Evolutionary conservation across 2,329 filamentous ascomycete genomes (phyloP), one percentile per base, ranked within the genome.

Genomic region (Diaporthe aspalathi): DNA sequence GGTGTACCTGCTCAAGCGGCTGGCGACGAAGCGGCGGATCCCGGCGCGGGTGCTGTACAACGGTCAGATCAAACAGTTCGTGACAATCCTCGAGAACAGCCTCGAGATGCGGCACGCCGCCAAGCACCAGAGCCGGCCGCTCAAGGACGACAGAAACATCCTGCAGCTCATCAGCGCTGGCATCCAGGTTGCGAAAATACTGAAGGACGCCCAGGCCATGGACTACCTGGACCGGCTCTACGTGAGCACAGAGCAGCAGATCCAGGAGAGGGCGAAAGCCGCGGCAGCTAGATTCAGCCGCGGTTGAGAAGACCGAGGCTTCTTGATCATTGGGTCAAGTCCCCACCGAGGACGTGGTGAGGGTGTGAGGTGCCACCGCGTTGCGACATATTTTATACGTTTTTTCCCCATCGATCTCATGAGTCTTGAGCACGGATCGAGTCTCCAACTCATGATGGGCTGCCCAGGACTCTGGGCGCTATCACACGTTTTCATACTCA

Each of bases 111-210:
- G 93, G 74, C 93, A 95, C 80, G 92, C 93, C 72, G 92, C 93
- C 62, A 94, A 94, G 81, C 92, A 95, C 82, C 93, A 95, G 82
- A 93, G 91, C 74, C 89, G 94, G 73, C 93, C 93, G 24, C 87
- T 95, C 74, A 96, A 95, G 84, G 94, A 97, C 84, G 94, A 97
- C 82, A 89, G 94, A 76, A 95, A 96, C 80, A 93, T 97, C 74
- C 86, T 97, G 72, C 94, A 97, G 83, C 88, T 96, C 74, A 94
- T 97, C 78, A 95, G 93, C 74, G 94, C 94, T 50, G 94, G 94
- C 49, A 93, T 94, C 67, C 94, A 97, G 81, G 94, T 97, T 72
- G 92, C 93, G 72, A 95, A 94, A 81, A 94, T 97, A 74, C 84
- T 97, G 73, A 94, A 94, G 83, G 94, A 97, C 83, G 91, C 93